phyloP scores from a whole-genome alignment of 108 stramenopile genomes.

The Epithemia pelagica region DNA sequence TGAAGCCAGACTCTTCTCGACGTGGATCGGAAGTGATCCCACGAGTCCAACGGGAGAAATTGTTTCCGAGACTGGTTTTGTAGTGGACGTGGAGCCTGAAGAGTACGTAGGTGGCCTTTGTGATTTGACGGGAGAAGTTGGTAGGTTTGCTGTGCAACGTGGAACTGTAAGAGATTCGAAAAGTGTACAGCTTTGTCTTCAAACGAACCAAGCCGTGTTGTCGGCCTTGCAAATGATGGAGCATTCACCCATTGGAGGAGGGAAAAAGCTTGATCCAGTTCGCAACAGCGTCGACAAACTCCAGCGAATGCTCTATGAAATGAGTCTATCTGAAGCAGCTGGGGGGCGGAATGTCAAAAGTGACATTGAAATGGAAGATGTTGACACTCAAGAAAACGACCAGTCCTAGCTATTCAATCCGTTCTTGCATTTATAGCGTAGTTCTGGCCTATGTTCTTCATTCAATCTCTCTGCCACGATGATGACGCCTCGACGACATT shows the following conservation, averaged over 20 bases:
- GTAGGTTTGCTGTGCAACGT: conserved; percentile 81
- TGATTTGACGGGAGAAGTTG: conserved; percentile 94
- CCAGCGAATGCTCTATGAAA: conserved; percentile 80
- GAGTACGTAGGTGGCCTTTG: conserved; percentile 94
- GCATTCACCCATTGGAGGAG: conserved; percentile 34
- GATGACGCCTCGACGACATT: no score
- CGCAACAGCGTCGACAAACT: conserved; percentile 58
- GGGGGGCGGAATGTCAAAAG: conserved; percentile 35
- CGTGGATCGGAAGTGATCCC: conserved; percentile 54
- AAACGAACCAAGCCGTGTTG: conserved; percentile 49
- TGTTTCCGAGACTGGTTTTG: conserved; percentile 39
- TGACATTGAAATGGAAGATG: conserved; percentile 1
- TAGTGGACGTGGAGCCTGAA: conserved; percentile 43
- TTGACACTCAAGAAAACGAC: not conserved
- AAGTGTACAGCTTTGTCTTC: conserved; percentile 52
- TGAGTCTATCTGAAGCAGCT: conserved; percentile 65
- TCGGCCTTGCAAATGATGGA: conserved; percentile 41
- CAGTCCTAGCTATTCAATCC: no score
- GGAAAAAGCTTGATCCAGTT: conserved; percentile 64
- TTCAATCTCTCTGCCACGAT: no score
- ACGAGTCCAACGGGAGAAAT: conserved; percentile 36
- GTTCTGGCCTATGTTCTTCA: no score
- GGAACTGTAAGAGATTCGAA: conserved; percentile 82
- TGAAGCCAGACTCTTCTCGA: conserved; percentile 87
- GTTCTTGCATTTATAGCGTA: no score